phyloP scores from a whole-genome alignment of 2,329 filamentous ascomycete genomes.

The Paraphaeosphaeria minitans region DNA sequence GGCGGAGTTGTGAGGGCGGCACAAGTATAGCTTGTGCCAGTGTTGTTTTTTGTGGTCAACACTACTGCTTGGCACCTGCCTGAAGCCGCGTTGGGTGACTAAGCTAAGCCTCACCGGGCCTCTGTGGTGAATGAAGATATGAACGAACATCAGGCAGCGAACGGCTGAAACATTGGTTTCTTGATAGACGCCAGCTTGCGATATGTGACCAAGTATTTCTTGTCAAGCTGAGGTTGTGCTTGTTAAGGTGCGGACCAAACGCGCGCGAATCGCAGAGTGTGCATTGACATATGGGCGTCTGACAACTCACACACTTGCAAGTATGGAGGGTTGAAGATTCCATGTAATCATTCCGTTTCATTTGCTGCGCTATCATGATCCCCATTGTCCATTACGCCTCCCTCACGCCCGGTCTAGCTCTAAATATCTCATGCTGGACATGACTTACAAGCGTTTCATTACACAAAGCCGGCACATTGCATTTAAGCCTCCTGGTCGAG shows the following conservation, averaged over 20 bases:
- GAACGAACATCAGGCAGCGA: too few relatives aligned
- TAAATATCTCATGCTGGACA: neutral
- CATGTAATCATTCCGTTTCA: constrained; percentile 6
- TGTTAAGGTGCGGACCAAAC: too few relatives aligned
- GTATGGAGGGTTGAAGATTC: constrained; percentile 4
- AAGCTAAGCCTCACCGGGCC: constrained; percentile 5
- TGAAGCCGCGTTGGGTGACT: constrained; percentile 4
- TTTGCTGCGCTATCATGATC: constrained; percentile 12
- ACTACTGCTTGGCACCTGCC: constrained; percentile 8
- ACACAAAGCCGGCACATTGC: constrained; percentile 15
- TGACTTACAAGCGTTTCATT: constrained; percentile 19
- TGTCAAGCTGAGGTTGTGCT: too few relatives aligned
- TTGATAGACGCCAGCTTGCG: too few relatives aligned
- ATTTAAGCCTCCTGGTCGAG: constrained; percentile 53
- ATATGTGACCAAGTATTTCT: too few relatives aligned
- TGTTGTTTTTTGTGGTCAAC: constrained; percentile 14
- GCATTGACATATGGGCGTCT: neutral
- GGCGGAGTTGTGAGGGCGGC: constrained; percentile 27
- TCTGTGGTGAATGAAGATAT: neutral
- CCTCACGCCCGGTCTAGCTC: constrained; percentile 5
- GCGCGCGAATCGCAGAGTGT: too few relatives aligned
- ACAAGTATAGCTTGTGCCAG: constrained; percentile 17
- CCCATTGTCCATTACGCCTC: constrained; percentile 12
- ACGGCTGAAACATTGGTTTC: too few relatives aligned
- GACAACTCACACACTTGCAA: neutral